Evolutionary conservation across 352 stramenopile species (phyloP).

Genomic region (Phytophthora tentaculata): DNA sequence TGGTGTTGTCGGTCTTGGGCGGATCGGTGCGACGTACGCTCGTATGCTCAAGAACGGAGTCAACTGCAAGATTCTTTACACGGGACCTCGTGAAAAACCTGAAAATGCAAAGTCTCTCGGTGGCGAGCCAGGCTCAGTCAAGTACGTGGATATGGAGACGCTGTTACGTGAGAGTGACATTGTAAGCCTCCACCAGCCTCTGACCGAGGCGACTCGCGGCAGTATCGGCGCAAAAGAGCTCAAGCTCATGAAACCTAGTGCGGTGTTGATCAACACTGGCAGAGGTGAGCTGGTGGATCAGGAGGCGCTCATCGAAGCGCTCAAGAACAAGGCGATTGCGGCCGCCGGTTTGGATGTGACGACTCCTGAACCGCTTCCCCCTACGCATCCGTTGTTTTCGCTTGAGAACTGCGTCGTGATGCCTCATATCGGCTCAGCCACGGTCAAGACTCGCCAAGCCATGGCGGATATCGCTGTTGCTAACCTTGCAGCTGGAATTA

Average conservation of each 20-base stretch:
- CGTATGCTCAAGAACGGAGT: constrained; percentile 85
- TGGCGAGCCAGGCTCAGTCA: constrained; percentile 39
- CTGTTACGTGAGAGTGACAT: constrained; percentile 86
- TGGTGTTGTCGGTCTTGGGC: constrained; percentile 82
- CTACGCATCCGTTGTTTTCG: constrained; percentile 72
- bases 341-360: constrained; percentile 88
- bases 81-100: constrained; percentile 69
- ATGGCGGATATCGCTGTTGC: constrained; percentile 79
- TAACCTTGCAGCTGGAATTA: constrained; percentile 66
- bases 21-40: constrained; percentile 87
- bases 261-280: constrained; percentile 94
- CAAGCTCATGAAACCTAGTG: constrained; percentile 78
- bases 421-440: constrained; percentile 62
- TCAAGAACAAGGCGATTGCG: constrained; percentile 53
- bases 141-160: constrained; percentile 82
- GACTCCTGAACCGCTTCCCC: constrained; percentile 88
- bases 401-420: constrained; percentile 73
- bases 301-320: constrained; percentile 61
- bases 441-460: constrained; percentile 70
- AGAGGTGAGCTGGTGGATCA: constrained; percentile 92
- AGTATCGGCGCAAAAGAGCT: constrained; percentile 82
- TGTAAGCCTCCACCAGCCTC: constrained; percentile 85
- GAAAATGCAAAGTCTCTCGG: constrained; percentile 43
- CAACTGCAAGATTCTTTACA: constrained; percentile 86
- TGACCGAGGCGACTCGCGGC: constrained; percentile 74